Percentiles rank a stretch among this genome's conserved stretches.
phyloP scores from a whole-genome alignment of 257 asterid genomes.

The Datura wrightii region DNA sequence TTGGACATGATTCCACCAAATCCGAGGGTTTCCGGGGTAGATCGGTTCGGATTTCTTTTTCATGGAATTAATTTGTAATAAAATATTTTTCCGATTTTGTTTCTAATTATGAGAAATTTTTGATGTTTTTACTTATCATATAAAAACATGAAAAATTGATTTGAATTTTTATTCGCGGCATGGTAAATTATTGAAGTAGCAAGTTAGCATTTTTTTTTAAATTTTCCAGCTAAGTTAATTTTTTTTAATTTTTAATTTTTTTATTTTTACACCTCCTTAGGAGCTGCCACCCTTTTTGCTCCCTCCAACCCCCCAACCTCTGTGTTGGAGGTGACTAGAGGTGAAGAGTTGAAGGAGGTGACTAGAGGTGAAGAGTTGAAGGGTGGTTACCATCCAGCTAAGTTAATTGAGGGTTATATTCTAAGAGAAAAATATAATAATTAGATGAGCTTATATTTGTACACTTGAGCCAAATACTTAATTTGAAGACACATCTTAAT shows the following conservation, averaged over 20 bases:
- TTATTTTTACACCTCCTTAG: too few relatives aligned
- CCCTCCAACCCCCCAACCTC: too few relatives aligned
- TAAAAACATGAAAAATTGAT: background rate
- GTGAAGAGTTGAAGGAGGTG: too few relatives aligned
- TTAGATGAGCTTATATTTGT: background rate
- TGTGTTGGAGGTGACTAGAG: too few relatives aligned
- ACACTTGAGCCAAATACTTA: background rate
- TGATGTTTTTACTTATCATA: background rate
- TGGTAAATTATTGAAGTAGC: background rate
- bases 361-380: too few relatives aligned
- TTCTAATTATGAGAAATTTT: background rate
- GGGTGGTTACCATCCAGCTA: background rate
- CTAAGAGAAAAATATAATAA: background rate
- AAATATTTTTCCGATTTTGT: background rate
- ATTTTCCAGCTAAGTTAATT: background rate
- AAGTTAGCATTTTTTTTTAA: background rate
- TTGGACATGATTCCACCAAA: background rate
- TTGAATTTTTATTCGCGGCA: background rate
- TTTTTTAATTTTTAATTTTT: too few relatives aligned
- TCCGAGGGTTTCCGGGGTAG: background rate
- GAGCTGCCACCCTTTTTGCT: too few relatives aligned
- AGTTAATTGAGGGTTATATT: background rate
- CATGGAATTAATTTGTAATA: background rate
- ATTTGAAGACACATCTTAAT: background rate
- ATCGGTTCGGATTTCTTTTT: background rate